Evolutionary conservation across 2,329 filamentous ascomycete genomes (phyloP).

Genomic region (Verticillium nubilum): DNA sequence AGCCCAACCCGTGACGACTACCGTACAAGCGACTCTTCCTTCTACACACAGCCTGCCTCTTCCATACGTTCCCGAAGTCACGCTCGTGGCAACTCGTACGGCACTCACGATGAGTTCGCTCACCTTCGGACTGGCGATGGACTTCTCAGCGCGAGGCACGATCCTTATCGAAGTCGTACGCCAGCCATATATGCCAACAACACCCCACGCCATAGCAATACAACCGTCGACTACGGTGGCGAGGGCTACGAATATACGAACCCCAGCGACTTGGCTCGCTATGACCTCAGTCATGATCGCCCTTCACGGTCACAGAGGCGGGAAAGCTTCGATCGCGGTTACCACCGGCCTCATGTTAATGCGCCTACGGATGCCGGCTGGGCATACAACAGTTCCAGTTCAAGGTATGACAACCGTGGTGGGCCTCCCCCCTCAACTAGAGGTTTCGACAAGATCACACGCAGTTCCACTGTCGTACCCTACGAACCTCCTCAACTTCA

Average conservation of each 20-base stretch:
- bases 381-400: conserved; percentile 19
- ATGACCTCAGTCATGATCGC: conserved; percentile 51
- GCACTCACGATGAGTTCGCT: conserved; percentile 43
- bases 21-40: conserved; percentile 46
- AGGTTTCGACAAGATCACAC: conserved; percentile 64
- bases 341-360: conserved; percentile 51
- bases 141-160: conserved; percentile 31
- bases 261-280: conserved; percentile 54
- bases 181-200: conserved; percentile 40
- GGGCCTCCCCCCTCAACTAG: conserved; percentile 64
- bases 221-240: conserved; percentile 46
- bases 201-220: conserved; percentile 29
- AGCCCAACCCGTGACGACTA: conserved; percentile 50
- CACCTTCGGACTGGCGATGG: conserved; percentile 40
- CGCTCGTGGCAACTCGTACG: conserved; percentile 34
- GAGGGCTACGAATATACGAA: conserved; percentile 61
- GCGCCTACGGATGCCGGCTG: conserved; percentile 16
- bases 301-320: conserved; percentile 36
- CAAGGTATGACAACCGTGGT: conserved; percentile 32
- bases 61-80: conserved; percentile 47
- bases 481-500: conserved; percentile 39
- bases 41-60: conserved; percentile 53
- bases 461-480: conserved; percentile 25
- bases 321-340: conserved; percentile 50
- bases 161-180: conserved; percentile 41